A percentile compares a stretch with the other conserved stretches of the same genome.
These are phyloP conservation scores for Rhamnella rubrinervis DNA, from an alignment of 331 rosid species.

Conservation along the genomic window DNA sequence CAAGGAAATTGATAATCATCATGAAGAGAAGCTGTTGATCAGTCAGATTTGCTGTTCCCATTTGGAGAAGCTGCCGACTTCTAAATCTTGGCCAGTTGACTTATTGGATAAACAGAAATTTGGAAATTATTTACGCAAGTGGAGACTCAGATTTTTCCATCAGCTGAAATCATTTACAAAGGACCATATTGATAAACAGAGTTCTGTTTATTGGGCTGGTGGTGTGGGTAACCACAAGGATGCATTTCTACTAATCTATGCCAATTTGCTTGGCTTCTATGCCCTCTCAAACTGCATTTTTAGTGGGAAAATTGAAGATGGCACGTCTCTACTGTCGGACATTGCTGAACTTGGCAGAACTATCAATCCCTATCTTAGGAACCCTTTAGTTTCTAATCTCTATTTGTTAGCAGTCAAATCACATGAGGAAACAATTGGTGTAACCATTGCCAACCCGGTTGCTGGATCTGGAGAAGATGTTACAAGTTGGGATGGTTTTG, in stretches of 20 bases:
- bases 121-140: conserved; percentile 40
- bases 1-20: conserved; percentile 92
- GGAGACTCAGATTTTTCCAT: conserved; percentile 55
- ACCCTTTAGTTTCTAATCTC: conserved; percentile 70
- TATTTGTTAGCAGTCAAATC: conserved; percentile 52
- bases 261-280: conserved; percentile 75
- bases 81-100: conserved; percentile 37
- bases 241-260: conserved; percentile 78
- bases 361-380: conserved; percentile 59
- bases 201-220: conserved; percentile 72
- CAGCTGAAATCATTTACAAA: conserved; percentile 59
- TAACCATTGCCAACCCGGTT: conserved; percentile 24
- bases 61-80: conserved; percentile 58
- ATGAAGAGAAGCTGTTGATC: conserved; percentile 88
- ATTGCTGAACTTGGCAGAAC: conserved; percentile 52
- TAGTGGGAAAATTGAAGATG: conserved; percentile 31
- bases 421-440: conserved; percentile 47
- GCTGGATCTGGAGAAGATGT: conserved; percentile 38
- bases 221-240: conserved; percentile 96
- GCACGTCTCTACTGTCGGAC: conserved; percentile 36
- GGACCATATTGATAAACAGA: conserved; percentile 45
- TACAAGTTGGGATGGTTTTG: conserved; percentile 60
- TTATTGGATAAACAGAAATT: conserved; percentile 36
- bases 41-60: conserved; percentile 83
- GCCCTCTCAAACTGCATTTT: conserved; percentile 71